Evolutionary conservation across 345 rosid species (phyloP), one percentile per base, ranked within the genome.

Genomic region (Eucalyptus erythrocorys): DNA sequence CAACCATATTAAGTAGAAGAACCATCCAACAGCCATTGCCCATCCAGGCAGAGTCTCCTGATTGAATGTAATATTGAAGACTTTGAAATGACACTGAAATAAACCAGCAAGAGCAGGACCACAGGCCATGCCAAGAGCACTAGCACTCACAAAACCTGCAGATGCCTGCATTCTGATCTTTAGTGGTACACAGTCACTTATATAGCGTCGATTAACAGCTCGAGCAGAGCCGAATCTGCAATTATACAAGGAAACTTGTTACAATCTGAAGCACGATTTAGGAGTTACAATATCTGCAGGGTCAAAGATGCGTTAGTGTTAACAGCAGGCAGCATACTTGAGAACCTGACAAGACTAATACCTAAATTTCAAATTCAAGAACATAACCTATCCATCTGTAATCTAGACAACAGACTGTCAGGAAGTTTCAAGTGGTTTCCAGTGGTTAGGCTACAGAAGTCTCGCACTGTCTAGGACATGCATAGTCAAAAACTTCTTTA

Each of bases 91-190:
- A n/a, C 91, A 90, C 90, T 98, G 99, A 80, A 98, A 96, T 87
- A 98, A 88, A 89, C 99, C 99, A 64, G 99, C 99, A 71, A 98
- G 95, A 53, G 99, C 99, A 86, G 99, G 99, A 93, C 99, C 99
- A 93, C 99, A 96, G 55, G 99, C 99, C 99, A 98, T 97, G 90
- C 99, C 99, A 51, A 98, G 97, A 90, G 99, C 99, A 96, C 99
- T 98, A 90, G 99, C 99, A 93, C 99, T 98, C 89, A 98, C 99
- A 91, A 98, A 98, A 87, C 98, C 99, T 6, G 99, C 99, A 3
- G 99, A 98, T 90, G 99, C 99, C 90, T 98, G 98, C 99, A 98
- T 94, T 64, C 99, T 95, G 90, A 96, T 89, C 90, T 93, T 95
- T 84, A 95, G 89, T 22, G 99, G 99, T 68, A 98, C 99, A 89